Evolutionary conservation across 208 protist species (phyloP).

Genomic region (Wallacemonas sp.): DNA sequence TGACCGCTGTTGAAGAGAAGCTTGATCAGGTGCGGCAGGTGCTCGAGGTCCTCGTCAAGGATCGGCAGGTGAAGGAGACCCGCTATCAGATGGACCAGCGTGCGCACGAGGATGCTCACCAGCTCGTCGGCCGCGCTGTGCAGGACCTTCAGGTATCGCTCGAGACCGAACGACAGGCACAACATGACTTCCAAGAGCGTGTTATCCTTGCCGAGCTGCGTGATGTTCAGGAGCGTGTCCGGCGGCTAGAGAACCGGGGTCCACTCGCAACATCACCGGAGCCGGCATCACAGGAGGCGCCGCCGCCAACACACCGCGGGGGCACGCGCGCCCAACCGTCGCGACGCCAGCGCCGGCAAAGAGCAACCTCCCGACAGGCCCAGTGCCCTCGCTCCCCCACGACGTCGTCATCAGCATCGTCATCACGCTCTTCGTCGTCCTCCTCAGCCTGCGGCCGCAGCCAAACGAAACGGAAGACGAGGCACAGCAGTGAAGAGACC

Average conservation of each 20-base stretch:
- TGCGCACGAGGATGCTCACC: conserved; percentile 1
- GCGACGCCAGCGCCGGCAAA: too few relatives aligned
- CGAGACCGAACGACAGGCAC: neutral
- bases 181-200: conserved; percentile 4
- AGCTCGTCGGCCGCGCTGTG: conserved; percentile 7
- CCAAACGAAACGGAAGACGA: neutral
- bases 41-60: conserved; percentile 42
- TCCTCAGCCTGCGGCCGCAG: too few relatives aligned
- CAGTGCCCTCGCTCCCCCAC: neutral
- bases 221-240: conserved; percentile 17
- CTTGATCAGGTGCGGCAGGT: conserved; percentile 28
- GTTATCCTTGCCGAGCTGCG: conserved; percentile 8
- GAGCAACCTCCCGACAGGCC: neutral
- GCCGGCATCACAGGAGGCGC: neutral
- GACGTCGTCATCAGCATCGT: neutral
- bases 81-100: conserved; percentile 53
- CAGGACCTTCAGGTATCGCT: neutral
- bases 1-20: conserved; percentile 26
- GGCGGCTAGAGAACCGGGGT: conserved; percentile 8
- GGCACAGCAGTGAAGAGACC: neutral
- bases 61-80: conserved; percentile 66
- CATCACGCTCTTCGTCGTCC: neutral
- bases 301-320: too few relatives aligned
- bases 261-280: neutral
- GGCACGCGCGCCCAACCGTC: too few relatives aligned